Conservation (phyloP, 2,329 filamentous ascomycete genomes). For the Neocatenulostroma microsporum region DNA sequence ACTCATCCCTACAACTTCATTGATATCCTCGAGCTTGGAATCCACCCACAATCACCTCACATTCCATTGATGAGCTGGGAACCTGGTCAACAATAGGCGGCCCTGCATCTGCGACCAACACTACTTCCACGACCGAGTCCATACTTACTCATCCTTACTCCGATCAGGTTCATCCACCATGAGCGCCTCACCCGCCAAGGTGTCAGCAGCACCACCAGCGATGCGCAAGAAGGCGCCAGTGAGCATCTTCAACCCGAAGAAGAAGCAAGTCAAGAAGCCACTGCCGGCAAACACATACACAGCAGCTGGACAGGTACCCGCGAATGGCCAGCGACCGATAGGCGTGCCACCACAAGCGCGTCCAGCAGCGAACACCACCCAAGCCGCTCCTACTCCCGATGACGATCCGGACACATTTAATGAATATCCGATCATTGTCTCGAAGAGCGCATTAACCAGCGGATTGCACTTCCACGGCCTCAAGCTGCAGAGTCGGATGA, state of each 20-base stretch:
- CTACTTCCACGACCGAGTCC: too few relatives aligned
- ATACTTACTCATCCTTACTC: too few relatives aligned
- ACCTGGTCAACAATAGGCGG: too few relatives aligned
- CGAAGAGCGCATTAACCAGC: slow-evolving; percentile 70
- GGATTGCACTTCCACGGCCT: slow-evolving; percentile 82
- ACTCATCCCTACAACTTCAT: too few relatives aligned
- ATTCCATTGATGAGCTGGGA: too few relatives aligned
- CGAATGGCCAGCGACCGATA: slow-evolving; percentile 6
- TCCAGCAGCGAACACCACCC: not conserved
- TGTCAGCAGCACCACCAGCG: slow-evolving; percentile 23
- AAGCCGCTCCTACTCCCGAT: slow-evolving; percentile 9
- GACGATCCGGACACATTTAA: slow-evolving; percentile 23
- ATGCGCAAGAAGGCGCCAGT: slow-evolving; percentile 29
- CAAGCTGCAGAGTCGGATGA: slow-evolving; percentile 58
- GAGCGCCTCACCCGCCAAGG: slow-evolving; percentile 29
- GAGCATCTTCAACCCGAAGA: slow-evolving; percentile 27
- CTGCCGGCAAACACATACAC: slow-evolving; percentile 15
- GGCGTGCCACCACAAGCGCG: slow-evolving; percentile 3
- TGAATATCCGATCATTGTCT: slow-evolving; percentile 69
- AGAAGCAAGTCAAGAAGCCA: slow-evolving; percentile 27
- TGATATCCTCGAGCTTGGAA: too few relatives aligned
- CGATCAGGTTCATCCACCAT: too few relatives aligned
- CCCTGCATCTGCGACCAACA: too few relatives aligned
- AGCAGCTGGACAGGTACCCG: slow-evolving; percentile 6
- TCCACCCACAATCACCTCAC: too few relatives aligned